Evolutionary conservation across 2,329 filamentous ascomycete species (phyloP).

Genomic region (Colletotrichum nymphaeae): DNA sequence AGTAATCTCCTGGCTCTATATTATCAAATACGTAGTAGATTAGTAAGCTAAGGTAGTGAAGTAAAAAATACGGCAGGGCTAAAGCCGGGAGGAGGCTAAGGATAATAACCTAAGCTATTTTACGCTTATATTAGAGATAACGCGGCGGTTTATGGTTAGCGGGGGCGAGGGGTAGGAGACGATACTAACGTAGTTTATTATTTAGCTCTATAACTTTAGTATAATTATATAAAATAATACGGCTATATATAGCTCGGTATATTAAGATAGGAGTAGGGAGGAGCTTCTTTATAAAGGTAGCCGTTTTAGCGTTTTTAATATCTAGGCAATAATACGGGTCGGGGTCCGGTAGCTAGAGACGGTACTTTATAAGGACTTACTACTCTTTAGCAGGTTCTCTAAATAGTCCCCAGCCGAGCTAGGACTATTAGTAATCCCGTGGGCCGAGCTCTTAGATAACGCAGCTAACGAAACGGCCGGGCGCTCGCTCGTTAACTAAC

Average conservation of each 20-base stretch:
- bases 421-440: too few relatives aligned
- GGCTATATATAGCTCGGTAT: neutral
- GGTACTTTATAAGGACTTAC: too few relatives aligned
- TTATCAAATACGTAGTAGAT: neutral
- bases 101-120: neutral
- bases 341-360: neutral
- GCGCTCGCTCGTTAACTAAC: too few relatives aligned
- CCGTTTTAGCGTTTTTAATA: neutral
- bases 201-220: neutral
- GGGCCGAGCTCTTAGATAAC: too few relatives aligned
- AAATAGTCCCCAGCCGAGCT: too few relatives aligned
- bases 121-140: too few relatives aligned
- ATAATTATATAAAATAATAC: neutral
- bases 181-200: too few relatives aligned
- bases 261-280: neutral
- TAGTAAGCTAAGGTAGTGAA: neutral
- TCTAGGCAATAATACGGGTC: neutral
- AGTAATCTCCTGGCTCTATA: neutral
- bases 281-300: neutral
- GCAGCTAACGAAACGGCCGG: too few relatives aligned
- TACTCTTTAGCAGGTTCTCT: too few relatives aligned
- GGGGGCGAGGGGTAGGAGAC: neutral
- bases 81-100: neutral
- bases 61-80: neutral
- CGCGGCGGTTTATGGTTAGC: neutral